Conservation (phyloP, 2,329 filamentous ascomycete genomes). For the Onygenales sp. region DNA sequence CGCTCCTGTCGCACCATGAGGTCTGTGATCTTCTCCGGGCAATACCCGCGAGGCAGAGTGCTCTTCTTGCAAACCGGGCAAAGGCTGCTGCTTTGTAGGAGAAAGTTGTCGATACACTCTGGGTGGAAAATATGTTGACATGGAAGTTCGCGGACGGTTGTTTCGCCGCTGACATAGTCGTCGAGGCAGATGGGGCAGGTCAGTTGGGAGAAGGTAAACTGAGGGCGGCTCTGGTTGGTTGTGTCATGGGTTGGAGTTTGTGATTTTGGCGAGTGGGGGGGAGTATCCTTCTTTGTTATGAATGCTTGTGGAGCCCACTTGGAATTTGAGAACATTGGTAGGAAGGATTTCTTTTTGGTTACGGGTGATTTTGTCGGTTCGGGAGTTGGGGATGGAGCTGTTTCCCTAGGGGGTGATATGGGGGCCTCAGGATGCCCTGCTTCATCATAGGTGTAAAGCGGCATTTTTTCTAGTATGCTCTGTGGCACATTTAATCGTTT, state of each 20-base stretch:
- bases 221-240: neutral
- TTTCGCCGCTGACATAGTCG: constrained; percentile 59
- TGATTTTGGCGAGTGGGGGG: neutral
- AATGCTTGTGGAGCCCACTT: neutral
- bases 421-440: neutral
- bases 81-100: constrained; percentile 68
- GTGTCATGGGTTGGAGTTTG: neutral
- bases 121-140: constrained; percentile 93
- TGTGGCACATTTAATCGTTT: constrained; percentile 70
- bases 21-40: constrained; percentile 63
- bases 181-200: constrained; percentile 86
- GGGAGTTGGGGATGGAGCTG: neutral
- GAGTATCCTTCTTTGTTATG: neutral
- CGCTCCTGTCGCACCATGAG: constrained; percentile 77
- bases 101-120: constrained; percentile 79
- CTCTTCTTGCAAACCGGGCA: constrained; percentile 86
- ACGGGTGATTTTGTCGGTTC: neutral
- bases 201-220: constrained; percentile 54
- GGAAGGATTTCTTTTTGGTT: neutral
- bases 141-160: constrained; percentile 72
- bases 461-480: constrained; percentile 61
- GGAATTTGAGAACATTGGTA: neutral
- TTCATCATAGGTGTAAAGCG: constrained; percentile 63
- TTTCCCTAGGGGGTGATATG: too few relatives aligned
- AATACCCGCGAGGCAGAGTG: constrained; percentile 61